phyloP scores from a whole-genome alignment of 495 filamentous ascomycete species.

The Neurospora sp. region DNA sequence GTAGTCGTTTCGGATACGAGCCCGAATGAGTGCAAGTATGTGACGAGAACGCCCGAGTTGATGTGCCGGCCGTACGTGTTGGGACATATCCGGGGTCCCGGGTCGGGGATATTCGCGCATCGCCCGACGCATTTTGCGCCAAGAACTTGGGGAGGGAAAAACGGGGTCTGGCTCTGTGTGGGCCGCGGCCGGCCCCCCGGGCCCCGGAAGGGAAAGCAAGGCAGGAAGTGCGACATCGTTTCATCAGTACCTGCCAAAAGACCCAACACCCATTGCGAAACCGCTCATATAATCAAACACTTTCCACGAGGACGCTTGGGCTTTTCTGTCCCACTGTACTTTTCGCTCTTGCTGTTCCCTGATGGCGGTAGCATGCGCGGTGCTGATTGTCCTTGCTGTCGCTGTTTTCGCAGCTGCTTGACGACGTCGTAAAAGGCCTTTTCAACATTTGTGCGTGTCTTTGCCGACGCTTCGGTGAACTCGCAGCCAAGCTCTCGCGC shows the following conservation, averaged over 20 bases:
- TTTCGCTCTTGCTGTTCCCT: conserved; percentile 21
- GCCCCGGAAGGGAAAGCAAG: background rate
- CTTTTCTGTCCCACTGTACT: conserved; percentile 3
- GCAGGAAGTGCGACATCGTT: background rate
- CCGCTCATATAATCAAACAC: background rate
- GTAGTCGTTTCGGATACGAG: background rate
- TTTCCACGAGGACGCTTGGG: background rate
- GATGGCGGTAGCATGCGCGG: conserved; percentile 27
- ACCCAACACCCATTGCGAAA: background rate
- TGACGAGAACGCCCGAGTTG: background rate
- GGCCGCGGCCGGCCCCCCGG: background rate
- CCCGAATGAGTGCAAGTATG: background rate
- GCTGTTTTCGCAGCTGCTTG: conserved; percentile 72
- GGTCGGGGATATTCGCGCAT: background rate
- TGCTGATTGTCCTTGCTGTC: conserved; percentile 60
- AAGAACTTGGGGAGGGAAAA: background rate
- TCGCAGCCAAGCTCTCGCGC: conserved; percentile 91
- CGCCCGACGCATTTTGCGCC: background rate
- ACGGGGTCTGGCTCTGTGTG: background rate
- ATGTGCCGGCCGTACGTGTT: background rate
- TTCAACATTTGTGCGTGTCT: conserved; percentile 98
- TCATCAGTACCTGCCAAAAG: background rate
- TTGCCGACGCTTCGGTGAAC: conserved; percentile 97
- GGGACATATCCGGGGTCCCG: background rate
- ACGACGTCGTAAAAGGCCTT: conserved; percentile 99